Conservation (phyloP, 2,329 filamentous ascomycete genomes). For the Lecanicillium sp. region DNA sequence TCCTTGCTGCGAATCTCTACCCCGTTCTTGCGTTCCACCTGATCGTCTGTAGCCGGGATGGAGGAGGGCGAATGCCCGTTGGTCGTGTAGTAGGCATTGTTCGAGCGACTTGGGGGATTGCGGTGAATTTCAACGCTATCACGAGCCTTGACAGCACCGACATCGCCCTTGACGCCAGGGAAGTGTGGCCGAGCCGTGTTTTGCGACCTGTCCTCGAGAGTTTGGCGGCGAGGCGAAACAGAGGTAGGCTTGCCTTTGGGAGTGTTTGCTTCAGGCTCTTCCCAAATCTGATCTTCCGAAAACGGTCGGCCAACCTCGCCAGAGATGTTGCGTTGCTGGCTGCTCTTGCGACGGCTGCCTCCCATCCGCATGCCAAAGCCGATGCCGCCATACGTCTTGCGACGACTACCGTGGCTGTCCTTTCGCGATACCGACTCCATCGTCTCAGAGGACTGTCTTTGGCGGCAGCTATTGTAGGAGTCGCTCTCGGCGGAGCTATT, state of each 20-base stretch:
- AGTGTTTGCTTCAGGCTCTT: slow-evolving; percentile 59
- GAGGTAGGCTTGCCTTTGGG: slow-evolving; percentile 20
- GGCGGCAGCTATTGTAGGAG: slow-evolving; percentile 24
- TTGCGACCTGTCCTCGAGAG: slow-evolving; percentile 23
- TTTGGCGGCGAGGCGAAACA: slow-evolving; percentile 20
- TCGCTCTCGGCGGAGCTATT: slow-evolving; percentile 45
- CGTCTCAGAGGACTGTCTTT: slow-evolving; percentile 8
- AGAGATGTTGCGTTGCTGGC: slow-evolving; percentile 62
- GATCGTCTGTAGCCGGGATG: slow-evolving; percentile 26
- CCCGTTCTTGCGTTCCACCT: slow-evolving; percentile 61
- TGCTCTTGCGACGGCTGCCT: slow-evolving; percentile 50
- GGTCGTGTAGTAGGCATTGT: slow-evolving; percentile 70
- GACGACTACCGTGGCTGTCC: slow-evolving; percentile 15
- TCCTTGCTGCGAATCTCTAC: slow-evolving; percentile 81
- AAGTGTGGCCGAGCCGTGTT: slow-evolving; percentile 15
- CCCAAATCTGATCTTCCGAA: slow-evolving; percentile 77
- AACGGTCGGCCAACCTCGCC: slow-evolving; percentile 60
- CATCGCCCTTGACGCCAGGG: slow-evolving; percentile 18
- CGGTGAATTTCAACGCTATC: slow-evolving; percentile 68
- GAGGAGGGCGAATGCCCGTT: slow-evolving; percentile 47
- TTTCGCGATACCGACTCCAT: slow-evolving; percentile 6
- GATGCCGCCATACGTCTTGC: slow-evolving; percentile 35
- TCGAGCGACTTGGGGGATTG: slow-evolving; percentile 76
- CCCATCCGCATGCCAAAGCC: slow-evolving; percentile 24
- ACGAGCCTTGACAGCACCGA: slow-evolving; percentile 32